Evolutionary conservation across 2,329 filamentous ascomycete species (phyloP), one percentile per base, ranked within the genome.

Genomic region (Penicillium sclerotiorum): DNA sequence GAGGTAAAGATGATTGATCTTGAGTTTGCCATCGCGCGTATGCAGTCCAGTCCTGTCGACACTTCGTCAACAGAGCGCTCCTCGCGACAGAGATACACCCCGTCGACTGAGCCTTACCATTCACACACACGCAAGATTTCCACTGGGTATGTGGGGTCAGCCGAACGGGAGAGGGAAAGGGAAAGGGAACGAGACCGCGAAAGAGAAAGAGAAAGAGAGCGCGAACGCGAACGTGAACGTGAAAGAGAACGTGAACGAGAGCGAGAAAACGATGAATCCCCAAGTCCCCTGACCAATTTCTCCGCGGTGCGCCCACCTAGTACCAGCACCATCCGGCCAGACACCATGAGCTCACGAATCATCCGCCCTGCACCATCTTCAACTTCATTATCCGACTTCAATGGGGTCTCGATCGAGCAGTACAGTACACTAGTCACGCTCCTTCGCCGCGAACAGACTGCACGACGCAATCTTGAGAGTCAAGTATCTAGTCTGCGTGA

Each of bases 1-100:
- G 76, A 79, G 52, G 76, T 79, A 18, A 79, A 79, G 52, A 60
- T 78, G 42, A 77, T 77, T 55, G 76, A 78, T 40, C 65, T 79
- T 4, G 76, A 79, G 55, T 76, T 76, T 47, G 76, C 76, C 5
- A 74, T 79, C 51, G 73, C 75, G 1, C 73, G 76, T 45, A 67
- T 79, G 50, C 76, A 78, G 56, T 70, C 65, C 39, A 65, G 57
- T 23, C 56, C 64, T 11, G 49, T 60, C 30, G 61, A 61, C 18
- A 53, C 56, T 5, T 38, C 40, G 20, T 52, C 41, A 35, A 55
- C 49, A 25, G 55, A 59, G 15, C 43, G 44, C 12, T 42, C 52
- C 21, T 50, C 48, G 3, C 54, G 50, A 12, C 57, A 58, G 11
- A 60, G 52, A 22, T 30, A 55, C 30, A 50, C 55, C 8, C 54